Evolutionary conservation across 768 basidiomycete genomes (phyloP), one percentile per base, ranked within the genome.

Genomic region (Solioccasus polychromus): DNA sequence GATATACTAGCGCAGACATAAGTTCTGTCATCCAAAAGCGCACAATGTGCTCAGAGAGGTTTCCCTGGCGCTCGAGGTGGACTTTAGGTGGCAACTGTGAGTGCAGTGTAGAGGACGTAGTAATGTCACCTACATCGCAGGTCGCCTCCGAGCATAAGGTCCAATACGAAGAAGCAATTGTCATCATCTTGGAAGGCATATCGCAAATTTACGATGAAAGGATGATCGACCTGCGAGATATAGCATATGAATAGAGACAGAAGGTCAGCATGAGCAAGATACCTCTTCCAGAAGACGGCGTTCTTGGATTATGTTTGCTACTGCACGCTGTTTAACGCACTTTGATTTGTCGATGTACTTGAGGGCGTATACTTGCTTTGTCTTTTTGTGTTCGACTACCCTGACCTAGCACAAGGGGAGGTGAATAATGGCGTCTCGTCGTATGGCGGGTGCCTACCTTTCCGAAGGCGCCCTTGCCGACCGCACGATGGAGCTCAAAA

Each of bases 151-250:
- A 96, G 73, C 93, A 96, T 96, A 38, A 98, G 78, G 66, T 98
- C 95, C 45, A 97, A 72, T 7, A 97, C 93, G 69, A 97, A 96
- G 75, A 97, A 98, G 59, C 95, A 95, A 64, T 96, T 95, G 54
- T 89, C 85, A 56, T 96, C 94, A 61, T 97, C 94, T 64, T 98
- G 94, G 66, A 98, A 98, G 5, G 94, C 94, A 62, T 94, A 96
- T 29, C 91, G 85, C 55, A 95, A 65, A 66, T 94, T 94, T 50
- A 91, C 88, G 36, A 94, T 71, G 62, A 91, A 94, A 18, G 90
- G 82, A 59, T 93, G 89, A 64, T 93, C 88, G 53, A 96, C 83
- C 87, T 90, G 54, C 24, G 29, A 48, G 15, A 43, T 25, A 34
- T 3, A 8, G 31, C 8, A 24, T 14, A 28, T 48, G 42, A 37